Conservation (phyloP, 768 basidiomycete species). For the Imleria badia region DNA sequence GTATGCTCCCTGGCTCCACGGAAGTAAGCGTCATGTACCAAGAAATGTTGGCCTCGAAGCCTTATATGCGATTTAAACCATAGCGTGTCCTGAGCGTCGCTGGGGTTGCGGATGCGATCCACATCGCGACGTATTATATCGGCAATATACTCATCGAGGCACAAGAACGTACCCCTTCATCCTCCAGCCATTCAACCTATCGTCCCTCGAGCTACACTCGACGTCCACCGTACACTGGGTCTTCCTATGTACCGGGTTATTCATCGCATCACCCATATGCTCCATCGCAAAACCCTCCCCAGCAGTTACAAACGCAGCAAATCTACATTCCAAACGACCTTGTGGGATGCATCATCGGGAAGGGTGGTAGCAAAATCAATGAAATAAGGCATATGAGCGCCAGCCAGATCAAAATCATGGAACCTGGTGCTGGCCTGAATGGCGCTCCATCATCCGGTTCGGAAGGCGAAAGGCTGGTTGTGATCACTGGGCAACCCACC, state of each 20-base stretch:
- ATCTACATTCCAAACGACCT: conserved; percentile 98
- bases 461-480: conserved; percentile 90
- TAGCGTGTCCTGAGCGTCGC: conserved; percentile 97
- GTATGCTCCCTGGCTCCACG: conserved; percentile 98
- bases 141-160: conserved; percentile 97
- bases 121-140: conserved; percentile 99
- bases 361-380: conserved; percentile 98
- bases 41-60: neutral
- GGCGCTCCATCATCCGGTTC: conserved; percentile 71
- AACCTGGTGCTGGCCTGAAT: conserved; percentile 82
- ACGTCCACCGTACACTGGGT: conserved; percentile 48
- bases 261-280: conserved; percentile 45
- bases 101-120: conserved; percentile 97
- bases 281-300: conserved; percentile 57
- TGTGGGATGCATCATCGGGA: conserved; percentile 97
- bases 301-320: conserved; percentile 91
- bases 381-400: conserved; percentile 95
- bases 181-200: conserved; percentile 55
- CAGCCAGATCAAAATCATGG: conserved; percentile 98
- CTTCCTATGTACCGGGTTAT: conserved; percentile 73
- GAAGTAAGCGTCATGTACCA: conserved; percentile 59
- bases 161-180: conserved; percentile 79
- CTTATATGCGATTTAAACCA: conserved; percentile 16
- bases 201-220: conserved; percentile 63
- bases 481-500: conserved; percentile 92